phyloP scores from a whole-genome alignment of 805 yeast species.

The Zygotorulaspora sp. region DNA sequence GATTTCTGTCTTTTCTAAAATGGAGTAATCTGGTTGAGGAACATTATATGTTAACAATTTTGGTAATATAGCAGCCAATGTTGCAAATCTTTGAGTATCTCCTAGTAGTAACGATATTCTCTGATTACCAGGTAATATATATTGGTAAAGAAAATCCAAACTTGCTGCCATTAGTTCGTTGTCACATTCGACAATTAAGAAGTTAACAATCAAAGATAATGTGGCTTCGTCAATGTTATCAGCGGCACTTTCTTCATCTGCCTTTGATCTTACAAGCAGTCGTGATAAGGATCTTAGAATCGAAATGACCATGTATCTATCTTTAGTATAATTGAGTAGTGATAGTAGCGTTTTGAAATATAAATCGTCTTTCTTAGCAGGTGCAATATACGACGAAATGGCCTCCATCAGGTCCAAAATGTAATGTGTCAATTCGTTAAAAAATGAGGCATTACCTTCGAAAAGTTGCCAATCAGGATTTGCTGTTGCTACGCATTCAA shows the following conservation, averaged over 20 bases:
- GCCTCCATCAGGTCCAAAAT: constrained; percentile 79
- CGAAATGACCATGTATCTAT: constrained; percentile 64
- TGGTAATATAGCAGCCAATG: constrained; percentile 58
- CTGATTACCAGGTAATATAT: constrained; percentile 55
- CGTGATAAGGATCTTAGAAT: constrained; percentile 75
- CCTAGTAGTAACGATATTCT: constrained; percentile 52
- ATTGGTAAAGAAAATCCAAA: constrained; percentile 80
- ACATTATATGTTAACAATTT: constrained; percentile 51
- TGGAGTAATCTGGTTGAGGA: constrained; percentile 33
- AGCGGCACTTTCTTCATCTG: constrained; percentile 46
- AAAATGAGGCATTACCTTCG: constrained; percentile 35
- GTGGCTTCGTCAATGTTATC: constrained; percentile 43
- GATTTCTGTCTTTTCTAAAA: constrained; percentile 27
- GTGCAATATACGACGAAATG: constrained; percentile 74
- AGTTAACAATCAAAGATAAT: constrained; percentile 54
- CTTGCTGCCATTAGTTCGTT: constrained; percentile 67
- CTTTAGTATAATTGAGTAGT: constrained; percentile 50
- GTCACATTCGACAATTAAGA: constrained; percentile 53
- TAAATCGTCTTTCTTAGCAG: constrained; percentile 61
- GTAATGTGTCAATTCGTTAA: constrained; percentile 60
- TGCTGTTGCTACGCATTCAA: constrained; percentile 20
- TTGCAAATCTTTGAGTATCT: constrained; percentile 45
- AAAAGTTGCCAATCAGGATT: constrained; percentile 26
- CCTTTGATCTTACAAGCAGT: constrained; percentile 57
- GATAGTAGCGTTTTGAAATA: constrained; percentile 53